Percentiles rank a stretch among this genome's conserved stretches.
Conservation (phyloP, 1,284 basidiomycete species). For the Ustilago lituana region DNA sequence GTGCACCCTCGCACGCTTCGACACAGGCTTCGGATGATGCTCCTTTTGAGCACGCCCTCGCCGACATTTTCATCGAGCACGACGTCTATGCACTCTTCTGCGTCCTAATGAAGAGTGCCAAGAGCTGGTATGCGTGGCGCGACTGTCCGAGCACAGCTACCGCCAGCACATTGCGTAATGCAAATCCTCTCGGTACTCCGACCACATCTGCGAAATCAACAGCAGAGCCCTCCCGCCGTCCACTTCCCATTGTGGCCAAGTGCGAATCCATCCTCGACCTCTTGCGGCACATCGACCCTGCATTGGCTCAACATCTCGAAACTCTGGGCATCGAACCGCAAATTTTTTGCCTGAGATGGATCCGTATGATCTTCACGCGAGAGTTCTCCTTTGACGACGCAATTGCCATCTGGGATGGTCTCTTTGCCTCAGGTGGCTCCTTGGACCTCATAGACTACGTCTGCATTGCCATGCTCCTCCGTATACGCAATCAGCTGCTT, state of each 20-base stretch:
- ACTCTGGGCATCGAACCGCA: conserved; percentile 61
- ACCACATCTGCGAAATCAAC: conserved; percentile 9
- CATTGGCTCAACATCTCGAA: conserved; percentile 51
- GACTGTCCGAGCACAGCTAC: background rate
- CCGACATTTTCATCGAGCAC: conserved; percentile 48
- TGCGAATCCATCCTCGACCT: conserved; percentile 43
- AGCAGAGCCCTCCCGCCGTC: background rate
- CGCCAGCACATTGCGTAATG: too few species aligned
- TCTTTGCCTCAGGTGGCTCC: conserved; percentile 46
- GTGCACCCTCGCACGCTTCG: background rate
- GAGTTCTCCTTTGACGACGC: conserved; percentile 54
- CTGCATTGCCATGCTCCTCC: conserved; percentile 62
- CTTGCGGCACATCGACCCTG: conserved; percentile 46
- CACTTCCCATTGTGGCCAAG: conserved; percentile 43
- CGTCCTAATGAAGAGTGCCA: conserved; percentile 52
- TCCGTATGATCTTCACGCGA: conserved; percentile 60
- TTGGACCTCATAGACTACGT: conserved; percentile 58
- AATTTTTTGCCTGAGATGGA: conserved; percentile 62
- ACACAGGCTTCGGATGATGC: conserved; percentile 9
- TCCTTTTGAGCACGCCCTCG: conserved; percentile 37
- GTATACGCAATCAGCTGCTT: conserved; percentile 58
- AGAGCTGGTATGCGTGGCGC: conserved; percentile 58
- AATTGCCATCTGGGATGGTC: conserved; percentile 62
- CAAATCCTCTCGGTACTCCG: too few species aligned
- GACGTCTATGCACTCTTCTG: conserved; percentile 58